Conservation (phyloP, 768 basidiomycete species). For the Kwoniella heveanensis region DNA sequence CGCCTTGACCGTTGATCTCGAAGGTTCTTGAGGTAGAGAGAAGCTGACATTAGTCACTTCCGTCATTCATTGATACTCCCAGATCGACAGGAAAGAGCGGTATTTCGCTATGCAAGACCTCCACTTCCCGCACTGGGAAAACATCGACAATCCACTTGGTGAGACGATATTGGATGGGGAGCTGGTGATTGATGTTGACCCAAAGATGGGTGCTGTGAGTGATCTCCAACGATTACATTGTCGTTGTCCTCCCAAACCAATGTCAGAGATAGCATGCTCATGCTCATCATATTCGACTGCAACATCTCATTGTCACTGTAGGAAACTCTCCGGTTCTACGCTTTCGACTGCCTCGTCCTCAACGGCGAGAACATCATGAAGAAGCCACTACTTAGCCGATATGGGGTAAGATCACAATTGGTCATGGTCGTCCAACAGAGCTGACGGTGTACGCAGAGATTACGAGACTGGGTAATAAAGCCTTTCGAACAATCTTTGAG, state of each 20-base stretch:
- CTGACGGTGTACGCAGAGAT: constrained; percentile 60
- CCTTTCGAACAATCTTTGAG: constrained; percentile 73
- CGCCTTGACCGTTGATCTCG: no score
- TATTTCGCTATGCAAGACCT: constrained; percentile 76
- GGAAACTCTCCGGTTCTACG: constrained; percentile 79
- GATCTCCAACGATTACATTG: no score
- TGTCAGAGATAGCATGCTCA: no score
- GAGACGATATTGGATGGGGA: constrained; percentile 91
- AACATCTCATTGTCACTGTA: constrained; percentile 54
- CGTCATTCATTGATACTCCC: not conserved
- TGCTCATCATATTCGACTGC: not conserved
- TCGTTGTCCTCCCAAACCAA: no score
- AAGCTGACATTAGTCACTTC: no score
- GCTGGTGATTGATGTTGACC: constrained; percentile 86
- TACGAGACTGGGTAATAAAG: constrained; percentile 77
- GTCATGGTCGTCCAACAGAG: not conserved
- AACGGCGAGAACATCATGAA: constrained; percentile 85
- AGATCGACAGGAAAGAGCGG: constrained; percentile 94
- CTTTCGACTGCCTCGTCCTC: constrained; percentile 89
- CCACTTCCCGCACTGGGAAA: constrained; percentile 86
- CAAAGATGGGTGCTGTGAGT: constrained; percentile 68
- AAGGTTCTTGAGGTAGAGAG: no score
- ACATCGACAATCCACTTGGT: constrained; percentile 67
- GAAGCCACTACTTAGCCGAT: constrained; percentile 78
- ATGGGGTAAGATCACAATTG: constrained; percentile 67